Base-by-base conservation (phyloP, 805 yeast species). In the Kazachstania kunashirensis region DNA sequence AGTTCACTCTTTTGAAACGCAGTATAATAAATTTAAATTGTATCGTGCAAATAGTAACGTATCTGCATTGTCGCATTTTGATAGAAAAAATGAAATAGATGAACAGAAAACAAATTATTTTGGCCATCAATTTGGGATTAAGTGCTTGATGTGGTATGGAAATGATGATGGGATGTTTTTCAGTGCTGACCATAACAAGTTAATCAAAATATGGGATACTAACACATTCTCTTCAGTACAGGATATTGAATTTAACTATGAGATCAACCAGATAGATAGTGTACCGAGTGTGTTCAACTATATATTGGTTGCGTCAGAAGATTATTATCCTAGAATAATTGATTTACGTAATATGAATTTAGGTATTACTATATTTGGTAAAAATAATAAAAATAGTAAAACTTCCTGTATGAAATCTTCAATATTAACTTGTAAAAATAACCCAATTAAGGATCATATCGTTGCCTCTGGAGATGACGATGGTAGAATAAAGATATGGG, bases 401-500 rank as follows among this genome's bases (percentile, higher is more conserved):
- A 66, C 67, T 10, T 49, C 60, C 36, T 75, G 77, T 1, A 70
- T 77, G 31, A 58, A 45, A 12, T 29, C 37, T 10, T 52, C 49
- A 27, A 48, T 50, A 5, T 43, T 53, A 20, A 37, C 75, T 19
- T 75, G 79, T 21, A 73, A 76, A 49, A 85, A 94, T 89, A 79
- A 82, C 31, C 95, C 95, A 0, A 61, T 62, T 6, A 62, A 72
- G 42, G 59, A 75, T 0, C 60, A 79, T 48, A 42, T 81, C 3
- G 62, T 88, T 2, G 86, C 88, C 0, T 70, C 85, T 4, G 95
- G 95, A 1, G 86, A 89, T 15, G 70, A 74, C 13, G 84, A 80
- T 47, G 96, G 96, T 0, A 78, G 78, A 31, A 77, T 82, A 7
- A 69, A 82, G 36, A 53, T 88, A 0, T 88, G 96, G 96, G 97